A percentile compares a stretch with the other conserved stretches of the same genome.
Conservation (phyloP, 768 basidiomycete genomes). For the Podaxis sp. region DNA sequence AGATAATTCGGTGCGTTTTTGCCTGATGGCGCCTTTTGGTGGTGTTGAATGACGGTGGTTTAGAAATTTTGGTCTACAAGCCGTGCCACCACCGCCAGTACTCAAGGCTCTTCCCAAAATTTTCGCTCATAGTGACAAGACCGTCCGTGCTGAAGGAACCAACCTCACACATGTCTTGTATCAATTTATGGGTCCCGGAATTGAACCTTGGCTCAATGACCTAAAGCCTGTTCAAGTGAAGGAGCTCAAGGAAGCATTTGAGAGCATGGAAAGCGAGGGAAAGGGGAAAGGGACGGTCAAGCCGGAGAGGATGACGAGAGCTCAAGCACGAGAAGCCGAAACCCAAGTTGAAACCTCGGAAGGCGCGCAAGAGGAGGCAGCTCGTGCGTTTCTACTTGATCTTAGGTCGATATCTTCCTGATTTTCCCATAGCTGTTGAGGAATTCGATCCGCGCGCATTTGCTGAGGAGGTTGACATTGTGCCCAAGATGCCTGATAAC, state of each 20-base stretch:
- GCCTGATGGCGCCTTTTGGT: neutral
- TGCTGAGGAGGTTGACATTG: constrained; percentile 79
- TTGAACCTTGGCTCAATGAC: constrained; percentile 83
- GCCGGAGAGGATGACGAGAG: constrained; percentile 75
- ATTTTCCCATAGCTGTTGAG: constrained; percentile 38
- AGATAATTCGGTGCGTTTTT: constrained; percentile 71
- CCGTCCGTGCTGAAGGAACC: constrained; percentile 89
- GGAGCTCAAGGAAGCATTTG: constrained; percentile 91
- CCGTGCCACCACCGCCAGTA: constrained; percentile 73
- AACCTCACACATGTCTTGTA: constrained; percentile 75
- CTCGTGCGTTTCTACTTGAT: constrained; percentile 31
- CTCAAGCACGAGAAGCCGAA: constrained; percentile 71
- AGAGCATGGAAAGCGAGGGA: constrained; percentile 76
- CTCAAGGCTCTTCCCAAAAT: constrained; percentile 89
- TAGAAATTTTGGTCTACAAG: constrained; percentile 79
- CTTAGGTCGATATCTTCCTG: constrained; percentile 15
- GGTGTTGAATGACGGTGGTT: constrained; percentile 12
- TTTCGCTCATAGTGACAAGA: constrained; percentile 93
- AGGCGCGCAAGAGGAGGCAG: constrained; percentile 39
- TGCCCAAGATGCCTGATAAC: constrained; percentile 70
- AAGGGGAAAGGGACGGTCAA: constrained; percentile 82
- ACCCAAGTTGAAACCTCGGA: constrained; percentile 35
- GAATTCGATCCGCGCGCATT: constrained; percentile 75
- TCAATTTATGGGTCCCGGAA: constrained; percentile 79
- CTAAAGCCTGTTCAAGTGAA: constrained; percentile 97